Base-by-base conservation (phyloP, 2,329 filamentous ascomycete species). In the Dothideomycetidae sp. region DNA sequence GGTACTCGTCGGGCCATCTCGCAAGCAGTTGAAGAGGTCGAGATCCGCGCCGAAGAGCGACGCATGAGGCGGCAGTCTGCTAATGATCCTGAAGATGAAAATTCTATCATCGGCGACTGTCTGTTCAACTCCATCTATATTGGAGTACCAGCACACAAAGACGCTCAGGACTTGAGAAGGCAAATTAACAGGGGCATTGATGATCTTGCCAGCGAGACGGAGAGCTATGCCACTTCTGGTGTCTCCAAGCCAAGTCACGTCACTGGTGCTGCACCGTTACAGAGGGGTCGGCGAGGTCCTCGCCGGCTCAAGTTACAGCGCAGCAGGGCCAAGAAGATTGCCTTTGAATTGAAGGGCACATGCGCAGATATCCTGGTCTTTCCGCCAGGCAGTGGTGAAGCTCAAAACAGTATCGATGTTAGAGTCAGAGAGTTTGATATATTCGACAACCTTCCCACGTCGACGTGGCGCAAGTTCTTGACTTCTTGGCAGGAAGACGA, bases 71-170 rank as follows among this genome's bases (percentile, higher is more conserved):
- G 73, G 37, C 63, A 71, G 42, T 65, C 70, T 37, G 62, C 69
- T 5, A 56, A 62, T 21, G 55, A 65, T 51, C 54, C 72, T 57
- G 80, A 78, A 37, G 78, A 76, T 23, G 81, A 93, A 33, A 81
- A 86, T 56, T 82, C 76, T 10, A 81, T 81, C 4, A 92, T 96
- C 57, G 85, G 84, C 4, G 92, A 98, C 54, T 93, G 92, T 48
- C 67, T 98, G 11, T 98, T 98, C 68, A 96, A 98, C 55, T 98
- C 90, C 0, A 93, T 98, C 38, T 98, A 94, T 62, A 94, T 98
- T 49, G 85, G 82, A 10, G 81, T 98, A 12, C 81, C 88, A 0
- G 71, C 81, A 9, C 90, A 86, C 48, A 45, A 48, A 14, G 88
- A 96, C 48, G 84, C 85, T 4, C 73, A 73, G 37, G 83, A 93